phyloP scores from a whole-genome alignment of 1,139 yeast genomes.

The Diutina scorzettiae region DNA sequence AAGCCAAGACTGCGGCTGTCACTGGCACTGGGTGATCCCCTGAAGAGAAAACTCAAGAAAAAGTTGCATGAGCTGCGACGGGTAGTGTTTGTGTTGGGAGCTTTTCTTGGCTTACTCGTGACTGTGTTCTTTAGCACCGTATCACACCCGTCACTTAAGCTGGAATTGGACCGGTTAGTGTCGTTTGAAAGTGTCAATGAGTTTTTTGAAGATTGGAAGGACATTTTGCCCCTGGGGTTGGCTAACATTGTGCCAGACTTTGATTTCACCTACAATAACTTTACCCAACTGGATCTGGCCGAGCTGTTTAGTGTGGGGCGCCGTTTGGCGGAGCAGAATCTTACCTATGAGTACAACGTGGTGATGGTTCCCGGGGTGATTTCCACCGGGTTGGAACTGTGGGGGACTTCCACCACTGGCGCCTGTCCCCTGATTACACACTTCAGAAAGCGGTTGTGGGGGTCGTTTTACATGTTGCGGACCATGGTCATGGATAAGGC shows the following conservation, averaged over 20 bases:
- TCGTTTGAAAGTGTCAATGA: conserved; percentile 41
- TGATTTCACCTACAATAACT: conserved; percentile 19
- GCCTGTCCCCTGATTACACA: conserved; percentile 73
- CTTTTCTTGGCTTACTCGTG: conserved; percentile 52
- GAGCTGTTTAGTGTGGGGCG: conserved; percentile 85
- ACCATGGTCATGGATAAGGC: conserved; percentile 85
- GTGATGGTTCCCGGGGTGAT: conserved; percentile 94
- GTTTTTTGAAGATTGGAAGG: conserved; percentile 34
- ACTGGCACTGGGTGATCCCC: background rate
- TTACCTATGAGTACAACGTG: conserved; percentile 58
- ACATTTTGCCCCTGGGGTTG: conserved; percentile 62
- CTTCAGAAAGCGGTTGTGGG: conserved; percentile 90
- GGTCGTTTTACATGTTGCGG: conserved; percentile 87
- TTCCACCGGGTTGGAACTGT: conserved; percentile 88
- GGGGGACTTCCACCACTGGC: conserved; percentile 60
- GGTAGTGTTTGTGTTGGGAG: conserved; percentile 43
- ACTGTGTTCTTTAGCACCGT: conserved; percentile 53
- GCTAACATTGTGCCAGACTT: conserved; percentile 46
- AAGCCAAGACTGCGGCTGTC: background rate
- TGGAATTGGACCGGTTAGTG: conserved; percentile 42
- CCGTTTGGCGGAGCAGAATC: conserved; percentile 40
- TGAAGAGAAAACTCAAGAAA: conserved; percentile 7
- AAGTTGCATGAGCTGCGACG: conserved; percentile 27
- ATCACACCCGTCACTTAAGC: conserved; percentile 26
- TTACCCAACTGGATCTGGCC: conserved; percentile 41